Percentiles rank a stretch among this genome's conserved stretches.
These are phyloP conservation scores for Lathyrus aphaca DNA, from an alignment of 306 rosid genomes.

Conservation along the genomic window DNA sequence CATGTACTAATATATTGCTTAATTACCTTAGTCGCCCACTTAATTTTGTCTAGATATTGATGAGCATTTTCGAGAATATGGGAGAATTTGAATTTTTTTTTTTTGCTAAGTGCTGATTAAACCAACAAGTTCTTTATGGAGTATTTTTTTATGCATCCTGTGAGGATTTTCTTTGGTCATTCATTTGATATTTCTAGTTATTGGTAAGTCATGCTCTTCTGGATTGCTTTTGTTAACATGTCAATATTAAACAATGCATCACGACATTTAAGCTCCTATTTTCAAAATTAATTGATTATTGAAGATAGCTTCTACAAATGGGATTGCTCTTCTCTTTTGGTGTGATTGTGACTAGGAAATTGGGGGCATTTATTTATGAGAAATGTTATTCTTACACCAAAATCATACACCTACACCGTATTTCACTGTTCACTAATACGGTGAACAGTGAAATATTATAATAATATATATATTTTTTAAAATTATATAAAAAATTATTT, in stretches of 20 bases:
- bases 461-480: too few relatives aligned
- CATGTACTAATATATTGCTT: slow-evolving; percentile 28
- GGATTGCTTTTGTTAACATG: slow-evolving; percentile 47
- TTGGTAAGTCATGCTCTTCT: slow-evolving; percentile 38
- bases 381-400: too few relatives aligned
- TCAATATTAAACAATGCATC: slow-evolving; percentile 52
- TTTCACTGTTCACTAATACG: too few relatives aligned
- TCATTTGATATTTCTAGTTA: slow-evolving; percentile 40
- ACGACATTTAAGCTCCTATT: slow-evolving; percentile 34
- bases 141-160: slow-evolving; percentile 28
- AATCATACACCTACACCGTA: too few relatives aligned
- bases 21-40: slow-evolving; percentile 26
- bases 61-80: slow-evolving; percentile 41
- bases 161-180: slow-evolving; percentile 30
- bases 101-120: slow-evolving; percentile 13
- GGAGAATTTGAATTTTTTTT: not conserved
- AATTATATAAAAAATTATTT: too few relatives aligned
- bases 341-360: slow-evolving; percentile 13
- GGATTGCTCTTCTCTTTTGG: slow-evolving; percentile 25
- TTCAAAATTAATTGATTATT: slow-evolving; percentile 18
- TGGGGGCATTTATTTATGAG: too few relatives aligned
- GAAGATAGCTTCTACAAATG: slow-evolving; percentile 38
- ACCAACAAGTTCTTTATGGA: slow-evolving; percentile 35
- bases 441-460: too few relatives aligned
- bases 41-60: slow-evolving; percentile 38